Base-by-base conservation (phyloP, 2,329 filamentous ascomycete genomes). In the Chaetothyriales sp. region DNA sequence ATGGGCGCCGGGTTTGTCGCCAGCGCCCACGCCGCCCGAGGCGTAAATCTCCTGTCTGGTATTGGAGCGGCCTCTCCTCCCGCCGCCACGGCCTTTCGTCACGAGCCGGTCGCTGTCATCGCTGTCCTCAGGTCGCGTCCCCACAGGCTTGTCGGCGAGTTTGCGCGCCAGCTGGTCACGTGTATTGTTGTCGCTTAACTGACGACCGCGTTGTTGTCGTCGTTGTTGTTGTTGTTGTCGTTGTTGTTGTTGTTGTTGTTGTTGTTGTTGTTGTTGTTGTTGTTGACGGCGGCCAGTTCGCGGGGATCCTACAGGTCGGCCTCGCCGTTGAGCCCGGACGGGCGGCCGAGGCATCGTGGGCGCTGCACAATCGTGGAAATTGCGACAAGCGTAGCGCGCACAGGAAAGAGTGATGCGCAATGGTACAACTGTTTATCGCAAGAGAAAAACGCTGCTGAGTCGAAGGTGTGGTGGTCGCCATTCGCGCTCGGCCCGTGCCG, bases 81-180 rank as follows among this genome's bases (percentile, higher is more conserved):
- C 18, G 3, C 18, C 18, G 3, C 54, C 54, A 53, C 25, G 51
- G 25, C 53, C 49, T 36, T 53, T 59, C 44, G 55, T 57, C 46
- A 60, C 58, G 47, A 60, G 56, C 39, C 51, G 51, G 53, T 60
- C 58, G 50, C 58, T 60, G 44, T 60, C 58, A 48, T 60, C 58
- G 53, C 57, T 59, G 43, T 60, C 55, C 43, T 20, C 49, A 28
- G 55, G 57, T 22, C 54, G 44, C 42, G 52, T 46, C 12, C 57
- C 58, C 25, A 58, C 48, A 4, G 53, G 51, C 44, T 58, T 59
- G 22, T 54, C 39, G 36, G 51, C 52, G 19, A 60, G 47, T 48
- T 54, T 60, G 44, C 10, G 32, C 12, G 32, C 32, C 32, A 39
- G 10, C 9, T 39, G 12, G 15, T 39, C 10, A 15, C 32, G 32